These are phyloP conservation scores for Nannizziopsis barbatae DNA, from an alignment of 2,329 filamentous ascomycete species.

Conservation along the genomic window DNA sequence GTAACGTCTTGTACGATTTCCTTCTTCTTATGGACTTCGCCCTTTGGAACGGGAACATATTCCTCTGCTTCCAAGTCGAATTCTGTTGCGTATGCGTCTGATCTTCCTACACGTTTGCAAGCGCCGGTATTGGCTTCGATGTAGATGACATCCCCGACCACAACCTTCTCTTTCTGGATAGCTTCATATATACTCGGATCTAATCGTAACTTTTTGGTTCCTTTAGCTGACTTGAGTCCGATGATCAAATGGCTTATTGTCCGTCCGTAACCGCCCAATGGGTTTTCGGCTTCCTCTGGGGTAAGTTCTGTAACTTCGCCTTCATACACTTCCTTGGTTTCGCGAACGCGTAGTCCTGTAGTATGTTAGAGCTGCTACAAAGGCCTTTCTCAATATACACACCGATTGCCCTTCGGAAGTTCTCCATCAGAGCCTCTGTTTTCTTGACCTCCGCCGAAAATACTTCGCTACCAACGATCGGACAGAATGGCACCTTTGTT, in stretches of 20 bases:
- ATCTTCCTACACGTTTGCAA: slow-evolving; percentile 91
- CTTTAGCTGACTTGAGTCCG: slow-evolving; percentile 86
- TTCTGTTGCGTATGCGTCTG: slow-evolving; percentile 93
- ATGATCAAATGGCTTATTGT: slow-evolving; percentile 94
- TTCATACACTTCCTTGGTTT: slow-evolving; percentile 99
- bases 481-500: slow-evolving; percentile 96
- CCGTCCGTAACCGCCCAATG: slow-evolving; percentile 89
- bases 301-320: slow-evolving; percentile 96
- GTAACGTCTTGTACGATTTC: slow-evolving; percentile 99
- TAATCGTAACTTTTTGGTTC: slow-evolving; percentile 92
- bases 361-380: slow-evolving; percentile 12
- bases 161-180: slow-evolving; percentile 94
- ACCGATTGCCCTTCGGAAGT: slow-evolving; percentile 93
- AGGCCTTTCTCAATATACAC: slow-evolving; percentile 15
- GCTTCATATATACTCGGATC: slow-evolving; percentile 99
- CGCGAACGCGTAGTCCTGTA: slow-evolving; percentile 71
- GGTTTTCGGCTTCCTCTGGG: slow-evolving; percentile 96
- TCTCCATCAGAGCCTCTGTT: slow-evolving; percentile 98
- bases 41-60: slow-evolving; percentile 97
- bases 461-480: slow-evolving; percentile 94
- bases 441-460: slow-evolving; percentile 99
- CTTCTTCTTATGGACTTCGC: slow-evolving; percentile 99
- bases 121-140: slow-evolving; percentile 98
- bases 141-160: slow-evolving; percentile 94
- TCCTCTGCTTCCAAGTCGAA: slow-evolving; percentile 98